These are phyloP conservation scores for Orbilia blumenaviensis DNA, from an alignment of 2,329 filamentous ascomycete species.

Conservation along the genomic window DNA sequence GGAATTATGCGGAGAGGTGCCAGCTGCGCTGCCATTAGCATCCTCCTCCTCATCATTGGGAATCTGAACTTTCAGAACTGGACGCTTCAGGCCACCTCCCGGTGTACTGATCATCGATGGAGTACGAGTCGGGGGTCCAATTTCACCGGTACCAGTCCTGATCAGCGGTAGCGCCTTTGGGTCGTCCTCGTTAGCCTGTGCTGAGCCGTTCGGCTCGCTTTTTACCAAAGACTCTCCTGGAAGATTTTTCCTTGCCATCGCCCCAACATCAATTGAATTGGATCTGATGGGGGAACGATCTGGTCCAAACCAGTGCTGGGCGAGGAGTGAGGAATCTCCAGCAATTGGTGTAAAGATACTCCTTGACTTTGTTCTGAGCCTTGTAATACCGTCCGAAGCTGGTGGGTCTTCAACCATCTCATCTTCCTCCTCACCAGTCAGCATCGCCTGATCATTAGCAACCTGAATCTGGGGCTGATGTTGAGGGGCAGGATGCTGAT, in stretches of 20 bases:
- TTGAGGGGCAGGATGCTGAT: conserved; percentile 60
- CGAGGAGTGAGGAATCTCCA: conserved; percentile 58
- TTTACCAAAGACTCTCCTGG: conserved; percentile 57
- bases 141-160: conserved; percentile 49
- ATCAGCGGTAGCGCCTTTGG: conserved; percentile 47
- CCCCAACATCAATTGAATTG: conserved; percentile 72
- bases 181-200: conserved; percentile 64
- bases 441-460: conserved; percentile 59
- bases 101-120: conserved; percentile 67
- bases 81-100: conserved; percentile 70
- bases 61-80: conserved; percentile 91
- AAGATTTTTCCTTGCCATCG: conserved; percentile 66
- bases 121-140: conserved; percentile 75
- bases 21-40: conserved; percentile 76
- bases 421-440: conserved; percentile 59
- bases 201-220: conserved; percentile 14
- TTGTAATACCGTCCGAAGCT: conserved; percentile 62
- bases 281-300: conserved; percentile 64
- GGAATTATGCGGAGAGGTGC: conserved; percentile 70
- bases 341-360: conserved; percentile 99
- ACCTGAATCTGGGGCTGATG: conserved; percentile 59
- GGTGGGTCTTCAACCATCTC: conserved; percentile 65
- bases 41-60: conserved; percentile 86
- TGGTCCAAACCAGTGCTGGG: conserved; percentile 57
- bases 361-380: conserved; percentile 80